Percentiles rank a stretch among this genome's conserved stretches.
These are phyloP conservation scores for Avena eriantha DNA, from an alignment of 176 grass and related monocot species.

Conservation along the genomic window DNA sequence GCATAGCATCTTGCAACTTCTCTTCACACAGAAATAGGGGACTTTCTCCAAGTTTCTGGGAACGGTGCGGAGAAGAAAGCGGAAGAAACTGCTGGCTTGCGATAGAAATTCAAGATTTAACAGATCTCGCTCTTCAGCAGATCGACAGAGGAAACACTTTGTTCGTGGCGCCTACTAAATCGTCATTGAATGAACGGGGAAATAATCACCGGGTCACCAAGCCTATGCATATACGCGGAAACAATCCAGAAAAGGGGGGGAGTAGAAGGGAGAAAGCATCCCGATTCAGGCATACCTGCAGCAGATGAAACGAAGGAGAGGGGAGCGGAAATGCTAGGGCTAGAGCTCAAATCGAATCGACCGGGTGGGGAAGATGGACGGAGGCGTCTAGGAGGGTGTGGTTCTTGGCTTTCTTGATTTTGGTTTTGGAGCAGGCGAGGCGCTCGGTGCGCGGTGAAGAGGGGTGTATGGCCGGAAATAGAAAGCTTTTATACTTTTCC, in stretches of 20 bases:
- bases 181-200: neutral
- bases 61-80: constrained; percentile 2
- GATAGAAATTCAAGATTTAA: constrained; percentile 2
- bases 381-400: constrained; percentile 1
- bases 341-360: neutral
- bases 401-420: constrained; percentile 8
- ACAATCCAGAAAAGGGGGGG: neutral
- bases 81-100: neutral
- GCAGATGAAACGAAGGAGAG: constrained; percentile 12
- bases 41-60: neutral
- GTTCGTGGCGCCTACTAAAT: neutral
- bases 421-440: neutral
- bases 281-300: constrained; percentile 15
- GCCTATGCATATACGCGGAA: neutral
- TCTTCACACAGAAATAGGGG: neutral
- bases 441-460: constrained; percentile 20
- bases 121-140: neutral
- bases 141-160: neutral
- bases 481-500: constrained; percentile 1
- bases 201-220: neutral
- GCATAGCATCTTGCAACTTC: neutral
- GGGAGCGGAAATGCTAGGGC: constrained; percentile 3
- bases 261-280: neutral
- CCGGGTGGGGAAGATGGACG: neutral
- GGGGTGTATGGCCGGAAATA: constrained; percentile 8